Conservation (phyloP, 2,329 filamentous ascomycete species). For the Drechslerella stenobrocha region DNA sequence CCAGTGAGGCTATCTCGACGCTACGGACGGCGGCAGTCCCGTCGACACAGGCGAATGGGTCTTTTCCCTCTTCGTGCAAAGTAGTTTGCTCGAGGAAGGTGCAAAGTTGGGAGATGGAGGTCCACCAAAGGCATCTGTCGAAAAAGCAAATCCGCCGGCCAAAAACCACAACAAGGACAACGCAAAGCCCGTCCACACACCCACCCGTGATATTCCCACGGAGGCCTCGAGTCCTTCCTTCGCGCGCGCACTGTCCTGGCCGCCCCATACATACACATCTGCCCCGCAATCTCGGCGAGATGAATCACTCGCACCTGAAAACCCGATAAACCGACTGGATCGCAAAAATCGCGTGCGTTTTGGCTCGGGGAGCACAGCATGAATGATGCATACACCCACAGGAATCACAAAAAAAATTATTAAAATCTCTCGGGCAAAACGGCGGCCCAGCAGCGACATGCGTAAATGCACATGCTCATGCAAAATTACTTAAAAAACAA, state of each 20-base stretch:
- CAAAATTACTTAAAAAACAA: no score
- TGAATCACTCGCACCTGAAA: not conserved
- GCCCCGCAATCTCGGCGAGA: no score
- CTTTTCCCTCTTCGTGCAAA: not conserved
- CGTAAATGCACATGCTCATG: no score
- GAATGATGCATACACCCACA: not conserved
- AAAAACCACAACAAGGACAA: no score
- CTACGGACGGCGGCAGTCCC: not conserved
- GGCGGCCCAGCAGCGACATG: no score
- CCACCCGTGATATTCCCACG: no score
- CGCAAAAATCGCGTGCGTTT: not conserved
- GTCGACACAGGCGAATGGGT: not conserved
- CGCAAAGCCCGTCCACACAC: no score
- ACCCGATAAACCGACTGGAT: not conserved
- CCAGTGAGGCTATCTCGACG: conserved; percentile 18
- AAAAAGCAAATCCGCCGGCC: not conserved
- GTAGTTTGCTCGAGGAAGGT: not conserved
- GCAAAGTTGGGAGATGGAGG: not conserved
- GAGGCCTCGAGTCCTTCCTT: no score
- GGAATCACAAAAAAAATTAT: not conserved
- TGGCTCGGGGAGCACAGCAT: not conserved
- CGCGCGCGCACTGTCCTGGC: no score
- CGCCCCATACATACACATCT: no score
- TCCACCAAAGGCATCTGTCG: not conserved
- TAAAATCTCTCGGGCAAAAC: no score